Conservation (phyloP, 257 asterid genomes). For the Solanum pennellii region DNA sequence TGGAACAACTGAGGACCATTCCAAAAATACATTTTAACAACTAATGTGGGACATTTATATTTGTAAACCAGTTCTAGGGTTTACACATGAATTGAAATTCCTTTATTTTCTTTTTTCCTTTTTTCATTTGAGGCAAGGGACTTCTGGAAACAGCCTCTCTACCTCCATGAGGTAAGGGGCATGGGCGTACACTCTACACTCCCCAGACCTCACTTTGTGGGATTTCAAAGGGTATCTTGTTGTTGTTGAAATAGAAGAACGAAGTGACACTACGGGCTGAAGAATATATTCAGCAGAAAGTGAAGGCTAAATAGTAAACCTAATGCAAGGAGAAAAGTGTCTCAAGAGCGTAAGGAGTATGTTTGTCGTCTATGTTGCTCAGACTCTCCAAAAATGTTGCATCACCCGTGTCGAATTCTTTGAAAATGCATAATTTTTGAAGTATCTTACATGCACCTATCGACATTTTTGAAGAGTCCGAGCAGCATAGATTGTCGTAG, state of each 20-base stretch:
- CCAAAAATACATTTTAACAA: not conserved
- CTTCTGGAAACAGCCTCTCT: not conserved
- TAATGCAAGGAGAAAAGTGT: not conserved
- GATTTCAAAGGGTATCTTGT: not conserved
- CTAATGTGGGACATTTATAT: not conserved
- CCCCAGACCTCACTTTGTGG: not conserved
- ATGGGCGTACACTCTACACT: not conserved
- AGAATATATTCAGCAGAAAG: not conserved
- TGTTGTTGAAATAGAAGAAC: not conserved
- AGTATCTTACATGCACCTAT: not conserved
- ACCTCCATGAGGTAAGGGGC: not conserved
- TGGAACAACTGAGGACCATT: not conserved
- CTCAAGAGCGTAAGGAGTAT: not conserved
- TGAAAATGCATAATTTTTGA: not conserved
- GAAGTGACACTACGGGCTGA: not conserved
- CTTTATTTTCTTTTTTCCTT: not conserved
- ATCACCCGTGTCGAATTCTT: not conserved
- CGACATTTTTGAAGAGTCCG: not conserved
- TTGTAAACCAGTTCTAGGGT: not conserved
- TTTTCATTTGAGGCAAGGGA: not conserved
- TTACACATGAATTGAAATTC: not conserved
- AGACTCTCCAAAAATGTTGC: not conserved
- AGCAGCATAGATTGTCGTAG: not conserved
- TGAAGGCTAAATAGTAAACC: not conserved
- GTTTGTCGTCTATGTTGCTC: not conserved